These are phyloP conservation scores for Peronosclerospora sorghi DNA, from an alignment of 352 stramenopile genomes.

Conservation along the genomic window DNA sequence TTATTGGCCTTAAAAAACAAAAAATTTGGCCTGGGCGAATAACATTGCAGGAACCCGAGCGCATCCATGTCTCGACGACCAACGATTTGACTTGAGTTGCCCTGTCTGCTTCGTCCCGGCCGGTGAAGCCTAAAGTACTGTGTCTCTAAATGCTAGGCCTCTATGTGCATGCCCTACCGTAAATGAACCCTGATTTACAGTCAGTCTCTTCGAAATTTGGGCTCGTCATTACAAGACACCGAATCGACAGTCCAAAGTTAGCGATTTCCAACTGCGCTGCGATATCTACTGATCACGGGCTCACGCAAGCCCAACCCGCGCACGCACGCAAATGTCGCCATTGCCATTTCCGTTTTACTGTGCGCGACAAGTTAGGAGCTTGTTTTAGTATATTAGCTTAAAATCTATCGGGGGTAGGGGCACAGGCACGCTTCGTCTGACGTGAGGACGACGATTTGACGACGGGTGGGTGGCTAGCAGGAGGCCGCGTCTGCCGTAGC, in stretches of 20 bases:
- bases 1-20: not conserved
- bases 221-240: not conserved
- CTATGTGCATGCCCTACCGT: conserved; percentile 3
- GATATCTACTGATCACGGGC: not conserved
- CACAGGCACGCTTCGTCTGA: conserved; percentile 17
- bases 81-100: conserved; percentile 8
- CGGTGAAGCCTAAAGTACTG: not conserved
- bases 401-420: conserved; percentile 19
- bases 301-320: conserved; percentile 4
- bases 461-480: conserved; percentile 17
- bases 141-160: conserved; percentile 6
- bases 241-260: too few species aligned
- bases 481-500: not conserved
- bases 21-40: conserved; percentile 6
- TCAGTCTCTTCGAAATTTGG: not conserved
- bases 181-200: conserved; percentile 7
- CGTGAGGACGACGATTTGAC: conserved; percentile 19
- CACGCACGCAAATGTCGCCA: conserved; percentile 18
- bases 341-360: conserved; percentile 7
- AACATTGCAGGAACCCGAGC: conserved; percentile 9
- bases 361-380: conserved; percentile 1
- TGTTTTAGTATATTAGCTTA: conserved; percentile 10
- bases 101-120: conserved; percentile 6
- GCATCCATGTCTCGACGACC: conserved; percentile 19
- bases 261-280: not conserved